Conservation (phyloP, 1,284 basidiomycete genomes). For the Naganishia liquefaciens region DNA sequence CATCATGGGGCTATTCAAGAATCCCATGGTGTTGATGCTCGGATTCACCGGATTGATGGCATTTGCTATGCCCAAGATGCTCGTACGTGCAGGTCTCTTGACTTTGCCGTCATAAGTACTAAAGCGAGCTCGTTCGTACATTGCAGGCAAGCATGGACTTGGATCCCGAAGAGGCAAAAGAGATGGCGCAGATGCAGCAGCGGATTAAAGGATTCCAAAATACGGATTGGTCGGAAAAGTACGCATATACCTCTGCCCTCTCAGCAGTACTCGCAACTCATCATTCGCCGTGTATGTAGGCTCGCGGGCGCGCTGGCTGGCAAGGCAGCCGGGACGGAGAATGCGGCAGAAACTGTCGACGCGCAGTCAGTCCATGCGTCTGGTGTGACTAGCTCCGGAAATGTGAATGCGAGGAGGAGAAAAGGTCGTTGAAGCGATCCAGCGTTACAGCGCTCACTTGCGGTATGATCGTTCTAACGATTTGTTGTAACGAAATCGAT, state of each 20-base stretch:
- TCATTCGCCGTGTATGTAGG: neutral
- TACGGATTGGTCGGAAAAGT: constrained; percentile 49
- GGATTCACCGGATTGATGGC: constrained; percentile 68
- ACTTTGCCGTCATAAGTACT: constrained; percentile 1
- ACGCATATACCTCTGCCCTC: constrained; percentile 33
- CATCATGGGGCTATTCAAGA: constrained; percentile 73
- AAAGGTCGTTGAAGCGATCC: constrained; percentile 8
- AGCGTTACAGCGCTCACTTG: neutral
- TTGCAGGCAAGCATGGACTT: constrained; percentile 65
- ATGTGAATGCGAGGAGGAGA: constrained; percentile 9
- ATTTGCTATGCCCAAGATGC: constrained; percentile 75
- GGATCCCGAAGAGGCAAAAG: constrained; percentile 72
- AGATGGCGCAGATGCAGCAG: constrained; percentile 68
- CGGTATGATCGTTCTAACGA: neutral
- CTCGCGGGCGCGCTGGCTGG: constrained; percentile 20
- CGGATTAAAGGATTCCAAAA: constrained; percentile 64
- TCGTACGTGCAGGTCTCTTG: constrained; percentile 57
- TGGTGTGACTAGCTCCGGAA: neutral
- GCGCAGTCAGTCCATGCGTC: constrained; percentile 8
- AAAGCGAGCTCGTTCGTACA: constrained; percentile 5
- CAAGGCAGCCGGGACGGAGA: neutral
- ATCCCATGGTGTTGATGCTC: constrained; percentile 86
- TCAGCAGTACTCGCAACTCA: neutral
- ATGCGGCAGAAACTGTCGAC: neutral
- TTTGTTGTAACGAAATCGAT: neutral